Evolutionary conservation across 2,329 filamentous ascomycete species (phyloP).

Genomic region (Pseudopyricularia cyperi): DNA sequence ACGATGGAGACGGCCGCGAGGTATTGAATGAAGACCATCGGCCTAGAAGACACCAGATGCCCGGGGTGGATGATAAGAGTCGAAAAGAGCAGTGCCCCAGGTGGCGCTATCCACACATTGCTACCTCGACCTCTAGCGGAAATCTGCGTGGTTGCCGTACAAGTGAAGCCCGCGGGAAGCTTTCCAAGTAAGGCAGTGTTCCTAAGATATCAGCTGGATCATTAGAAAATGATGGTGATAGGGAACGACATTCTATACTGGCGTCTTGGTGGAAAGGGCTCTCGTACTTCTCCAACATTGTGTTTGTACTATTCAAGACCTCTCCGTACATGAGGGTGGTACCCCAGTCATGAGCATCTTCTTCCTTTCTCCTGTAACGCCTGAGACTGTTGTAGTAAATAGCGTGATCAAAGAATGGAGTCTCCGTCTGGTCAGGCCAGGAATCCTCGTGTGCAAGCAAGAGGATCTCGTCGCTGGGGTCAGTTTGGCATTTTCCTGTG

Average conservation of each 20-base stretch:
- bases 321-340: conserved; percentile 73
- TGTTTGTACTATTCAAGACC: conserved; percentile 88
- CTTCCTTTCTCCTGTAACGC: conserved; percentile 47
- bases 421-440: conserved; percentile 58
- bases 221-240: neutral
- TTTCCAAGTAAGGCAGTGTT: conserved; percentile 66
- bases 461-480: conserved; percentile 33
- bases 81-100: conserved; percentile 77
- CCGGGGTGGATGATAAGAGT: conserved; percentile 75
- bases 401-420: conserved; percentile 76
- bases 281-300: conserved; percentile 70
- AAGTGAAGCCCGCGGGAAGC: conserved; percentile 75
- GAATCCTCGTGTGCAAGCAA: conserved; percentile 58
- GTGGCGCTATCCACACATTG: conserved; percentile 91
- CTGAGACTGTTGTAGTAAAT: conserved; percentile 62
- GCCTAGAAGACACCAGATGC: conserved; percentile 55
- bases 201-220: conserved; percentile 22
- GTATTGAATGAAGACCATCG: conserved; percentile 90
- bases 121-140: conserved; percentile 77
- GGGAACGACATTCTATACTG: neutral
- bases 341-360: conserved; percentile 57
- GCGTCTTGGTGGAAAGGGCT: neutral
- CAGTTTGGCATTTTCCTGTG: conserved; percentile 33
- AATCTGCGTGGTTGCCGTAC: conserved; percentile 76
- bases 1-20: conserved; percentile 79